Base-by-base conservation (phyloP, 78 protist species). In the Cavenderia fasciculata region DNA sequence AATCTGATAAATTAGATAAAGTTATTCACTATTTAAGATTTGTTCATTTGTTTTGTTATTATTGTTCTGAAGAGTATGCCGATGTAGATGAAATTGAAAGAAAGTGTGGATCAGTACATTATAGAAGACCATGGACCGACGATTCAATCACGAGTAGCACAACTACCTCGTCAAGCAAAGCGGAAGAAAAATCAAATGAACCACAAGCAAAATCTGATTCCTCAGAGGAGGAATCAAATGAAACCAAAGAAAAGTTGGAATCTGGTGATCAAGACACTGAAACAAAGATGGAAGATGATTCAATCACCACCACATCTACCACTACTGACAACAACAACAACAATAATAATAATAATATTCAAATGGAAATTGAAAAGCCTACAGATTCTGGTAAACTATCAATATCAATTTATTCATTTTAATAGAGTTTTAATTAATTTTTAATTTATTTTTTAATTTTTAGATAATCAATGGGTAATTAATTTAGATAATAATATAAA, bases 41-140 rank as follows among this genome's bases (percentile, higher is more conserved):
- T 68, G 90, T 82, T 40, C 90, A 82, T 69, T 82, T 82, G 62
- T 82, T 51, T 82, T 82, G 90, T 57, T 82, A 82, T 36, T 82
- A 82, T 82, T 82, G 90, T 44, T 65, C 70, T 1, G 90, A 82
- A 10, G 90, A 82, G 47, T 82, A 51, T 47, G 2, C 41, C 8
- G 90, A 82, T 33, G 78, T 66, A 18, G 29, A 49, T 57, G 90
- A 82, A 68, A 68, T 72, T 14, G 74, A 59, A 18, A 82, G 90
- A 68, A 82, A 82, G 44, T 82, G 90, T 82, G 90, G 90, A 5
- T 66, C 90, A 29, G 73, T 82, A 16, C 90, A 82, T 82, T 31
- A 68, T 29, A 82, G 90, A 82, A 49, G 74, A 68, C 61, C 78
- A 43, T 57, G 31, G 2, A 71, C 52, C 1, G 68, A 19, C 10